Evolutionary conservation across 2,329 filamentous ascomycete genomes (phyloP).

Genomic region (Alternaria consortialis): DNA sequence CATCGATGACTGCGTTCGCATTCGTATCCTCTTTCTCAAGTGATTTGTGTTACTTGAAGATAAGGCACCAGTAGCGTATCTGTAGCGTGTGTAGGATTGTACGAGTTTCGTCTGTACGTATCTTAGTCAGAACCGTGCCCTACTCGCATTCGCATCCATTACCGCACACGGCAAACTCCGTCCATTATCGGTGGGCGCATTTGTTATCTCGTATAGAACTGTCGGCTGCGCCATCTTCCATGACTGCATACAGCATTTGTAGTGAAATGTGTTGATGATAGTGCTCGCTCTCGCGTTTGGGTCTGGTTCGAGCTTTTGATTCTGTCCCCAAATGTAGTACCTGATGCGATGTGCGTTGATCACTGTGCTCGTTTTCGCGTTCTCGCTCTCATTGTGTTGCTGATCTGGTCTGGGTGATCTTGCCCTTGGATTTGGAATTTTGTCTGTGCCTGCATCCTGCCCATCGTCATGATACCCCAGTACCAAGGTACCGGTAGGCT

Average conservation of each 20-base stretch:
- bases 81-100: background rate
- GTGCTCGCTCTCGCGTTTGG: background rate
- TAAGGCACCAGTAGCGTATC: background rate
- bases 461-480: no score
- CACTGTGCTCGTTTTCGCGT: slow-evolving; percentile 8
- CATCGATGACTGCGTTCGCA: background rate
- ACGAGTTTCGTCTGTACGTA: background rate
- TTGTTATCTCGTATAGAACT: background rate
- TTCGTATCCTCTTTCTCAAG: background rate
- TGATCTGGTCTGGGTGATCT: background rate
- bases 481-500: background rate
- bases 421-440: background rate
- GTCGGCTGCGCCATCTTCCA: background rate
- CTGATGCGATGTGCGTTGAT: background rate
- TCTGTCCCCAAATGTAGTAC: background rate
- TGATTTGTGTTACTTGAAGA: background rate
- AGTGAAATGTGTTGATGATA: background rate
- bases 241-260: background rate
- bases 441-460: background rate
- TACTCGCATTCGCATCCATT: background rate
- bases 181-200: background rate
- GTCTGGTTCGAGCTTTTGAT: background rate
- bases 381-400: background rate
- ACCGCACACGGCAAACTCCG: background rate
- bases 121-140: background rate